Evolutionary conservation across 2,329 filamentous ascomycete species (phyloP).

Genomic region (Arthrobotrys sinensis): DNA sequence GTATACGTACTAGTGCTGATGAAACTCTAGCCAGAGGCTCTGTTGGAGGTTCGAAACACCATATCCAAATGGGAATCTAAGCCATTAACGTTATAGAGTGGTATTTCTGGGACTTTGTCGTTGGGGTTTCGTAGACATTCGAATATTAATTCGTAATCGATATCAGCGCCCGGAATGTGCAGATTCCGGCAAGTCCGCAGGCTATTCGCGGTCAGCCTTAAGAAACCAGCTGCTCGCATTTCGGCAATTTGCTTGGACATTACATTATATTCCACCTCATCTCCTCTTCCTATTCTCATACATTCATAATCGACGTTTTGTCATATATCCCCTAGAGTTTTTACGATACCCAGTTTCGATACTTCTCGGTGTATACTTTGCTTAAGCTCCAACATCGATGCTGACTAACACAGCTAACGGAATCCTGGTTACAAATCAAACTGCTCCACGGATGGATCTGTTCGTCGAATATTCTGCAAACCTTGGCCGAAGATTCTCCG

Average conservation of each 20-base stretch:
- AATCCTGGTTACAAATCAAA: background rate
- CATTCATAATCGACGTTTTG: no score
- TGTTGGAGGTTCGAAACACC: no score
- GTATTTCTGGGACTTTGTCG: background rate
- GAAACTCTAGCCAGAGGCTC: no score
- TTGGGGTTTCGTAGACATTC: background rate
- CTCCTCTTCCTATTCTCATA: no score
- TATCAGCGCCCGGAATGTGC: background rate
- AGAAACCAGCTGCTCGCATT: background rate
- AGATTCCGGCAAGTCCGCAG: background rate
- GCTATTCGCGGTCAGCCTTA: background rate
- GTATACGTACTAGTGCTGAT: no score
- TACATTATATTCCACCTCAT: no score
- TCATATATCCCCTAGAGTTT: no score
- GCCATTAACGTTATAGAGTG: background rate
- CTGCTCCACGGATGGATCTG: background rate
- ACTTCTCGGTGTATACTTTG: no score
- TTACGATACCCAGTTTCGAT: no score
- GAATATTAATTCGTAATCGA: background rate
- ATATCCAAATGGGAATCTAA: background rate
- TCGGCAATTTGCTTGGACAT: no score
- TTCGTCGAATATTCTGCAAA: slow-evolving; percentile 9
- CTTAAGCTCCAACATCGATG: no score
- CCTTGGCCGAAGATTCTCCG: slow-evolving; percentile 21
- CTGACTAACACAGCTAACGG: background rate